Evolutionary conservation across 371 early-diverging fungal species (phyloP), one percentile per base, ranked within the genome.

Genomic region (Syncephalastrum contaminatum): DNA sequence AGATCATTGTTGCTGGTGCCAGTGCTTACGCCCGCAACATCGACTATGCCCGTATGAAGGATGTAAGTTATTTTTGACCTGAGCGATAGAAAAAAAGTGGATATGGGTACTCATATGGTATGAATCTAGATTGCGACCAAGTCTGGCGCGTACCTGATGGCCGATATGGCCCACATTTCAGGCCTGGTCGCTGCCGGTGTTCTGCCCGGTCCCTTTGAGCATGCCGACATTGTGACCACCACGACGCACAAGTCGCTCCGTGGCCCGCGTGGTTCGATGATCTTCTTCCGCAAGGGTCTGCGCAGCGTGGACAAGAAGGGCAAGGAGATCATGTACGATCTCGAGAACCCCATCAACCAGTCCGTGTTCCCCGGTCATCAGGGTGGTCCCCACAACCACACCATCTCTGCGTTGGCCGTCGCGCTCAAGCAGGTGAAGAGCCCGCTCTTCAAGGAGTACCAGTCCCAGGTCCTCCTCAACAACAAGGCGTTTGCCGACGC

Each of bases 381-480:
- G 77, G 99, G 99, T 59, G 99, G 99, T 6, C 99, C 99, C 30
- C 99, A 99, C 82, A 99, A 99, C 86, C 96, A 99, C 82, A 98
- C 99, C 47, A 99, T 99, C 59, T 85, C 95, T 27, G 99, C 99
- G 14, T 77, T 99, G 56, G 92, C 99, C 20, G 98, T 98, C 36
- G 98, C 99, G 0, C 79, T 99, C 55, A 92, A 97, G 74, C 96
- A 98, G 80, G 86, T 84, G 47, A 67, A 80, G 68, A 64, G 86
- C 4, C 85, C 91, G 44, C 87, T 91, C 59, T 99, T 93, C 85
- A 90, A 88, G 71, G 86, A 85, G 62, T 99, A 98, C 74, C 92
- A 92, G 69, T 63, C 77, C 48, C 94, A 96, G 73, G 97, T 98
- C 1, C 68, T 96, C 55, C 66, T 69, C 48, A 99, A 99, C 80